Percentiles rank a stretch among this genome's conserved stretches.
Conservation (phyloP, 2,329 filamentous ascomycete species). For the Trichoderma asperellum region DNA sequence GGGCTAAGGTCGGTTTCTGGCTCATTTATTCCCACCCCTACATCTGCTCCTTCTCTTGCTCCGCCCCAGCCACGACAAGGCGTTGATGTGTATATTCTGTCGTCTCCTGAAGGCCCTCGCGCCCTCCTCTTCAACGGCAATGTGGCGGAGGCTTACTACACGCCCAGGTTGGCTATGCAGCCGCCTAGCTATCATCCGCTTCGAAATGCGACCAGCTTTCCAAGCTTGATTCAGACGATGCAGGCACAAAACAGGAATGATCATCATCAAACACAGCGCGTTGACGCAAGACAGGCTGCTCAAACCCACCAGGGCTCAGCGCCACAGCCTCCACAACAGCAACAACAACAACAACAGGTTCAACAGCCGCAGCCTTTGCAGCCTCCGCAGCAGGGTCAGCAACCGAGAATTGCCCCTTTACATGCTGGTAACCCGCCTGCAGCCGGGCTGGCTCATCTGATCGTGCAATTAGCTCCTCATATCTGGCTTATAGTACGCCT, state of each 20-base stretch:
- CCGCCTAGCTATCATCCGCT: constrained; percentile 37
- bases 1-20: constrained; percentile 38
- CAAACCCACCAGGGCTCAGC: constrained; percentile 32
- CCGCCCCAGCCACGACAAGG: constrained; percentile 38
- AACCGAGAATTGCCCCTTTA: constrained; percentile 34
- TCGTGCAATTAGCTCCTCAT: constrained; percentile 57
- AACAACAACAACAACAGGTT: constrained; percentile 34
- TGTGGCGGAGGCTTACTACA: constrained; percentile 55
- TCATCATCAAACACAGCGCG: constrained; percentile 30
- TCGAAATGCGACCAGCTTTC: constrained; percentile 31
- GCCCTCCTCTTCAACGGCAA: constrained; percentile 60
- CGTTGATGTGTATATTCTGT: constrained; percentile 63
- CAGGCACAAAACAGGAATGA: constrained; percentile 18
- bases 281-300: constrained; percentile 29
- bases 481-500: constrained; percentile 65
- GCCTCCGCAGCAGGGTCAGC: constrained; percentile 25
- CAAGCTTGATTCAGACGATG: constrained; percentile 24
- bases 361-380: constrained; percentile 38
- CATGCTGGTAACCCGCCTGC: constrained; percentile 48
- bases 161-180: constrained; percentile 44
- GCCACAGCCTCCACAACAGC: constrained; percentile 33
- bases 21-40: constrained; percentile 2
- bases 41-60: constrained; percentile 17
- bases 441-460: constrained; percentile 40
- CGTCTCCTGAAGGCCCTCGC: constrained; percentile 62